Base-by-base conservation (phyloP, 169 alveolate genomes). In the Plasmodium knowlesi region DNA sequence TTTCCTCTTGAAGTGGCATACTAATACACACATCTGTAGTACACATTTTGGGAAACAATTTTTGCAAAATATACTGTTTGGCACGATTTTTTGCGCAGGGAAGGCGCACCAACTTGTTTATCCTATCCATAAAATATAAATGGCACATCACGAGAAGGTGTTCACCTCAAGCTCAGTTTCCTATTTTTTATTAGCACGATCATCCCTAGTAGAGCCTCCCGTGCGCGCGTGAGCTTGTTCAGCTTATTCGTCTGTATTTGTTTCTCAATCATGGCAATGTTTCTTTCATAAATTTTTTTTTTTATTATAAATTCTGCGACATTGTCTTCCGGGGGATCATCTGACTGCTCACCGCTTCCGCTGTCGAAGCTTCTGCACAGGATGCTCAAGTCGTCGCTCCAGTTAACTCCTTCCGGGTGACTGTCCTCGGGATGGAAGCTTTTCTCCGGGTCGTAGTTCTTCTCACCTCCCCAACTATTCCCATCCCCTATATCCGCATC, bases 191-290 rank as follows among this genome's bases (percentile, higher is more conserved):
- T 81, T 89, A 80, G 30, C 5, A 82, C 54, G 53, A 89, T 82
- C 91, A 81, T 81, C 10, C 67, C 90, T 67, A 79, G 71, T 37
- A 89, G 41, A 25, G 30, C 73, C 50, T 89, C 91, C 46, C 57
- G 82, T 2, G 94, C 73, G 72, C 82, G 41, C 32, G 70, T 80
- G 2, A 89, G 88, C 72, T 81, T 89, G 54, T 89, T 61, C 25
- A 89, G 53, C 83, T 89, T 79, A 80, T 70, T 81, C 73, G 54
- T 79, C 72, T 89, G 94, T 61, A 89, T 89, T 67, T 80, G 61
- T 25, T 28, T 39, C 73, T 89, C 94, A 79, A 89, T 78, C 46
- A 79, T 82, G 80, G 94, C 94, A 61, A 89, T 89, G 39, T 89
- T 80, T 41, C 82, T 89, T 67, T 89, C 91, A 34, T 89, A 89